These are phyloP conservation scores for Dittrichia graveolens DNA, from an alignment of 129 eudicot genomes.

Conservation along the genomic window DNA sequence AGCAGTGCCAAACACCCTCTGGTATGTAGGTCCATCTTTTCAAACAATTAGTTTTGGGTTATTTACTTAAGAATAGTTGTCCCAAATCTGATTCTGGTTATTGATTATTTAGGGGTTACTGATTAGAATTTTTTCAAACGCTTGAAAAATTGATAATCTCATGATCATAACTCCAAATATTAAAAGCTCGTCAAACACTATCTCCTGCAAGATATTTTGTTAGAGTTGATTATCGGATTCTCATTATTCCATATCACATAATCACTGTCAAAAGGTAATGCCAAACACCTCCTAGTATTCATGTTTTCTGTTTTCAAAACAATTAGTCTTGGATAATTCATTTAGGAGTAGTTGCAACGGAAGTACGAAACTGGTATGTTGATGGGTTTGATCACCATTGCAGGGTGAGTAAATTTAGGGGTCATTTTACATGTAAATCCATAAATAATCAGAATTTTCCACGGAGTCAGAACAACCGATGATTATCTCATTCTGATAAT, in stretches of 20 bases:
- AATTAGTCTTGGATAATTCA: too few species aligned
- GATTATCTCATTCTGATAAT: background rate
- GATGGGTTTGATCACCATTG: constrained; percentile 99
- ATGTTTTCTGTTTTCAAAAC: background rate
- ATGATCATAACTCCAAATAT: background rate
- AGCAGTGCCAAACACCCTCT: too few species aligned
- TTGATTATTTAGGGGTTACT: background rate
- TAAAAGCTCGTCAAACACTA: background rate
- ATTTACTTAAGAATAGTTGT: background rate
- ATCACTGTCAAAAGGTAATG: background rate
- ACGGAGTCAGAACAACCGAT: background rate
- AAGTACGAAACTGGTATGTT: constrained; percentile 60
- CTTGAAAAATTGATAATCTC: background rate
- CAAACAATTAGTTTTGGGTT: too few species aligned
- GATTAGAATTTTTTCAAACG: background rate
- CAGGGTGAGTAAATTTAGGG: constrained; percentile 51
- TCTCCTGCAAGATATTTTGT: background rate
- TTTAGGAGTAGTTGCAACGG: constrained; percentile 61
- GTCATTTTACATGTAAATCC: background rate
- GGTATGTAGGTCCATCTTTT: too few species aligned
- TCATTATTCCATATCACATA: background rate
- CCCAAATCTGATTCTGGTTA: background rate
- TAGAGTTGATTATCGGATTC: background rate
- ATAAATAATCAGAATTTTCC: background rate
- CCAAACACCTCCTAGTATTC: background rate